phyloP scores from a whole-genome alignment of 1,284 basidiomycete genomes.

The Xerocomus minutiporus region DNA sequence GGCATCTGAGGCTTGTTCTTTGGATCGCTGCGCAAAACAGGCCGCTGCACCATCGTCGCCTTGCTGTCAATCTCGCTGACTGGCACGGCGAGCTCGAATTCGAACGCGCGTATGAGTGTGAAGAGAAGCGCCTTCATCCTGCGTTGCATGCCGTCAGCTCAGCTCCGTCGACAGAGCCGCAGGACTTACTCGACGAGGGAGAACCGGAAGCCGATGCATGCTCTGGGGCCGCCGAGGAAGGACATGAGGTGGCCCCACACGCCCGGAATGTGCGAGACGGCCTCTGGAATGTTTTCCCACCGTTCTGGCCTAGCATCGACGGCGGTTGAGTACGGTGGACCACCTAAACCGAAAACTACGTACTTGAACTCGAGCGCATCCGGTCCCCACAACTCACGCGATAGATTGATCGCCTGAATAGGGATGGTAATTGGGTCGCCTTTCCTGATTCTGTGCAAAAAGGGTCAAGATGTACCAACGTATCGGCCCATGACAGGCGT shows the following conservation, averaged over 20 bases:
- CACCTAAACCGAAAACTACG: not conserved
- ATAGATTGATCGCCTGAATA: slow-evolving; percentile 38
- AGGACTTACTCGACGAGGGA: slow-evolving; percentile 57
- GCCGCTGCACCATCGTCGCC: not conserved
- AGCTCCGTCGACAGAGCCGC: not conserved
- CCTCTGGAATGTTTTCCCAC: slow-evolving; percentile 50
- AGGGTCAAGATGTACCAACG: not conserved
- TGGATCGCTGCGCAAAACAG: not conserved
- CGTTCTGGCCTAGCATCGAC: slow-evolving; percentile 47
- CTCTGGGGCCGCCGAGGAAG: slow-evolving; percentile 57
- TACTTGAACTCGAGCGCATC: slow-evolving; percentile 37
- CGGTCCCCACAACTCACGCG: slow-evolving; percentile 43
- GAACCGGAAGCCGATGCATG: slow-evolving; percentile 72
- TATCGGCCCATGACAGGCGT: not conserved
- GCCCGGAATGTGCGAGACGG: slow-evolving; percentile 46
- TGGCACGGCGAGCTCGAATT: not conserved
- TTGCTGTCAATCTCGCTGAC: not conserved
- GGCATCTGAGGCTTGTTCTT: not conserved
- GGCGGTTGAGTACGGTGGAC: not conserved
- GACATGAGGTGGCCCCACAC: slow-evolving; percentile 56
- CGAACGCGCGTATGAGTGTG: not conserved
- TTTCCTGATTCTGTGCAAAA: slow-evolving; percentile 32
- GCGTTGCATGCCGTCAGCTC: not conserved
- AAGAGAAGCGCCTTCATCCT: slow-evolving; percentile 1
- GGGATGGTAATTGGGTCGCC: slow-evolving; percentile 39